A percentile compares a stretch with the other conserved stretches of the same genome.
These are phyloP conservation scores for Musa beccarii DNA, from an alignment of 176 grass and related monocot species.

Conservation along the genomic window DNA sequence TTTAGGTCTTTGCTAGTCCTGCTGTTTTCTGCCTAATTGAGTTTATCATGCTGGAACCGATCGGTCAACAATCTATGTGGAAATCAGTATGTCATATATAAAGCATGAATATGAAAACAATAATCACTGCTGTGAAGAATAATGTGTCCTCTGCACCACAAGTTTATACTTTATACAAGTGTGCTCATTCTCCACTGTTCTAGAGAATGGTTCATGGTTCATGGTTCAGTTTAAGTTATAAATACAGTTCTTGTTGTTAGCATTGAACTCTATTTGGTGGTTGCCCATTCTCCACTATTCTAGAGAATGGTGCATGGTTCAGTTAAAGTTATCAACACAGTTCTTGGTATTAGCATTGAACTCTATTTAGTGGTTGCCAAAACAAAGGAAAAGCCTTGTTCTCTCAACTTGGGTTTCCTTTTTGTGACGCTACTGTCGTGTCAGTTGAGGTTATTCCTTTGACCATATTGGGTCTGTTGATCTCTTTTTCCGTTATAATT, in stretches of 20 bases:
- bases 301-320: too few species aligned
- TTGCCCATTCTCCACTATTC: too few species aligned
- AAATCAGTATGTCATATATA: not conserved
- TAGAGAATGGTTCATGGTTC: not conserved
- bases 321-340: too few species aligned
- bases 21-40: conserved; percentile 4
- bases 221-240: not conserved
- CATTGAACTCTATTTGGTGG: not conserved
- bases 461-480: too few species aligned
- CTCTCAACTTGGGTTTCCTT: too few species aligned
- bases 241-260: not conserved
- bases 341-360: too few species aligned
- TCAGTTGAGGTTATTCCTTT: too few species aligned
- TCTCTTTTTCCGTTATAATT: too few species aligned
- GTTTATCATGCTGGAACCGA: not conserved
- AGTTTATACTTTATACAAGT: not conserved
- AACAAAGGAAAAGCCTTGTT: too few species aligned
- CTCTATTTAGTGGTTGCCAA: too few species aligned
- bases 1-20: conserved; percentile 11
- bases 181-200: not conserved
- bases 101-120: too few species aligned
- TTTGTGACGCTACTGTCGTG: too few species aligned
- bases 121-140: not conserved
- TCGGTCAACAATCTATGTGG: not conserved
- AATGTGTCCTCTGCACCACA: not conserved